A percentile compares a stretch with the other conserved stretches of the same genome.
Evolutionary conservation across 306 rosid genomes (phyloP).

Genomic region (Elaeagnus macrophylla): DNA sequence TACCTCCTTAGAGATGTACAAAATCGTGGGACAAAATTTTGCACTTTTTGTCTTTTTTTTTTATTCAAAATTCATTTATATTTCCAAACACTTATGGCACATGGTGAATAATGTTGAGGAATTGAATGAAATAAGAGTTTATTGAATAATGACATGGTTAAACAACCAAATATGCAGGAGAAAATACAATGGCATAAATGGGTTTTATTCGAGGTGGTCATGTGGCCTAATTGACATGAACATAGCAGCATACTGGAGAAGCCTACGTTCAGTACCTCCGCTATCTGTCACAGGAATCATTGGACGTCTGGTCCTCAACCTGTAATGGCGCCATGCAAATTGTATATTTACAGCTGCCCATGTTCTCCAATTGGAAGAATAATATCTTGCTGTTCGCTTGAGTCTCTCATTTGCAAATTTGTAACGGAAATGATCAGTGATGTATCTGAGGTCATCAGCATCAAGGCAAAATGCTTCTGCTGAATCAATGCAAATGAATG

Average conservation of each 20-base stretch:
- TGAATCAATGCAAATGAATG: conserved; percentile 64
- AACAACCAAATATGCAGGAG: background rate
- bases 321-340: conserved; percentile 71
- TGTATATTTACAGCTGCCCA: conserved; percentile 97
- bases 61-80: too few species aligned
- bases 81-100: too few species aligned
- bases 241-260: conserved; percentile 90
- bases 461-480: conserved; percentile 77
- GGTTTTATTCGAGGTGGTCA: conserved; percentile 68
- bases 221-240: conserved; percentile 96
- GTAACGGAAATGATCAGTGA: conserved; percentile 90
- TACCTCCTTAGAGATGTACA: too few species aligned
- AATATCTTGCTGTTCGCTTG: conserved; percentile 83
- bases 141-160: too few species aligned
- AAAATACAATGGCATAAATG: background rate
- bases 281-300: conserved; percentile 44
- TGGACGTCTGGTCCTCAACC: conserved; percentile 79
- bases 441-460: conserved; percentile 57
- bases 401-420: conserved; percentile 85
- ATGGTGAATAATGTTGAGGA: too few species aligned
- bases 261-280: conserved; percentile 51
- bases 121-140: too few species aligned
- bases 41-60: too few species aligned
- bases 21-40: too few species aligned
- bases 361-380: conserved; percentile 97